These are phyloP conservation scores for Isoetes taiwanensis DNA, from an alignment of 75 land plant species.

Conservation along the genomic window DNA sequence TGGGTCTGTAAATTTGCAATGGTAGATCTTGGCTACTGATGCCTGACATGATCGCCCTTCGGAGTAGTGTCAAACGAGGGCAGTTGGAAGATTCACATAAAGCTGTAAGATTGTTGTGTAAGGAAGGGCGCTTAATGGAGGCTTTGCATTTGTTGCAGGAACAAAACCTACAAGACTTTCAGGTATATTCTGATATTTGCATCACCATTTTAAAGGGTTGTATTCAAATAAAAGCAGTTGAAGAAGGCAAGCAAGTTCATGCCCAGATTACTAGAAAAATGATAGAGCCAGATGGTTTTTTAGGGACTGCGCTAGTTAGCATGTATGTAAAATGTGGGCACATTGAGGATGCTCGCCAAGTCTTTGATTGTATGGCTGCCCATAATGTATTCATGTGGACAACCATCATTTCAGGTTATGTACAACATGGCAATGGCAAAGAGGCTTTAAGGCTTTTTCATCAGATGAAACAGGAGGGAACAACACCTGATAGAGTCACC, in stretches of 20 bases:
- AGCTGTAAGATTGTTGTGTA: no score
- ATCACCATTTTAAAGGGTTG: no score
- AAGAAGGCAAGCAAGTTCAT: conserved; percentile 30
- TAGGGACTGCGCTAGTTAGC: conserved; percentile 34
- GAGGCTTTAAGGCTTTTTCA: conserved; percentile 33
- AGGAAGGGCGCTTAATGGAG: no score
- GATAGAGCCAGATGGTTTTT: conserved; percentile 24
- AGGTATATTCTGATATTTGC: no score
- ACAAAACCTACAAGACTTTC: no score
- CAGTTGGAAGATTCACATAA: no score
- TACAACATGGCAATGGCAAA: conserved; percentile 14
- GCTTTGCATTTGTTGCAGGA: no score
- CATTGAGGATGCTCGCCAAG: conserved; percentile 15
- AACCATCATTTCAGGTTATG: conserved; percentile 33
- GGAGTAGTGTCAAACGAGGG: no score
- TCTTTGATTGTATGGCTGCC: conserved; percentile 35
- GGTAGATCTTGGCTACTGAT: no score
- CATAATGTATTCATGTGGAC: conserved; percentile 44
- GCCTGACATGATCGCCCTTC: no score
- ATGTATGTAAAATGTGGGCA: conserved; percentile 23
- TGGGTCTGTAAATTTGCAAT: no score
- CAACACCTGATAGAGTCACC: conserved; percentile 29
- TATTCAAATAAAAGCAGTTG: no score
- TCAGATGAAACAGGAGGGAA: conserved; percentile 20
- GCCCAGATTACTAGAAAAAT: conserved; percentile 24